Evolutionary conservation across 2,329 filamentous ascomycete species (phyloP).

Genomic region (Coniella vitis): DNA sequence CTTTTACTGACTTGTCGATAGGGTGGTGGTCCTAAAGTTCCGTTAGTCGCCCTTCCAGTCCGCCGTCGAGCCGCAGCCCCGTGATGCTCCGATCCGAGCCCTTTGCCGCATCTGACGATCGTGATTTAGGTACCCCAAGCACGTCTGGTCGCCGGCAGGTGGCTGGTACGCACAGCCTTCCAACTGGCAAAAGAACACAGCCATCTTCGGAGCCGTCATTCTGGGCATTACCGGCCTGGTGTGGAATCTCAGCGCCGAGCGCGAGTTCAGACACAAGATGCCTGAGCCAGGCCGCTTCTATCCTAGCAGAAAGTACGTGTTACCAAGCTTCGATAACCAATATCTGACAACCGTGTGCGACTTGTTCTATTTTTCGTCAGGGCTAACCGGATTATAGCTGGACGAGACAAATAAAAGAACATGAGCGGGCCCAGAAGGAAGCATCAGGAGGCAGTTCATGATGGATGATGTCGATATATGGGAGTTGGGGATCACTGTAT

Average conservation of each 20-base stretch:
- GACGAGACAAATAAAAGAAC: conserved; percentile 38
- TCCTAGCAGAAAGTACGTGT: conserved; percentile 76
- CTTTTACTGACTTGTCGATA: conserved; percentile 37
- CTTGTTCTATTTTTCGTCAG: too few species aligned
- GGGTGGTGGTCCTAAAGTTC: conserved; percentile 69
- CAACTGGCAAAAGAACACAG: conserved; percentile 93
- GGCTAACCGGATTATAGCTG: conserved; percentile 26
- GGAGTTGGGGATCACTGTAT: not conserved
- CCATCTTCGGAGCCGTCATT: conserved; percentile 32
- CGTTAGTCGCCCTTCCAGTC: conserved; percentile 36
- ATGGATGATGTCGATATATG: not conserved
- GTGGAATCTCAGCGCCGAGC: conserved; percentile 67
- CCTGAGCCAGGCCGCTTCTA: conserved; percentile 74
- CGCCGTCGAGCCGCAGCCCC: conserved; percentile 9
- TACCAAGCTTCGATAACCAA: too few species aligned
- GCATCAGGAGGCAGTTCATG: conserved; percentile 17
- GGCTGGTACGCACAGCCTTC: conserved; percentile 93
- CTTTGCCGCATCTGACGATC: conserved; percentile 14
- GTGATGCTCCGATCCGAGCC: not conserved
- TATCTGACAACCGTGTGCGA: too few species aligned
- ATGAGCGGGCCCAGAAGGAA: conserved; percentile 30
- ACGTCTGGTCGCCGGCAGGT: conserved; percentile 97
- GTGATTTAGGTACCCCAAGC: conserved; percentile 78
- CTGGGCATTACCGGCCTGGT: conserved; percentile 56
- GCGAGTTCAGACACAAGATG: conserved; percentile 69